Evolutionary conservation across 805 yeast species (phyloP).

Genomic region (Clavispora santaluciae): DNA sequence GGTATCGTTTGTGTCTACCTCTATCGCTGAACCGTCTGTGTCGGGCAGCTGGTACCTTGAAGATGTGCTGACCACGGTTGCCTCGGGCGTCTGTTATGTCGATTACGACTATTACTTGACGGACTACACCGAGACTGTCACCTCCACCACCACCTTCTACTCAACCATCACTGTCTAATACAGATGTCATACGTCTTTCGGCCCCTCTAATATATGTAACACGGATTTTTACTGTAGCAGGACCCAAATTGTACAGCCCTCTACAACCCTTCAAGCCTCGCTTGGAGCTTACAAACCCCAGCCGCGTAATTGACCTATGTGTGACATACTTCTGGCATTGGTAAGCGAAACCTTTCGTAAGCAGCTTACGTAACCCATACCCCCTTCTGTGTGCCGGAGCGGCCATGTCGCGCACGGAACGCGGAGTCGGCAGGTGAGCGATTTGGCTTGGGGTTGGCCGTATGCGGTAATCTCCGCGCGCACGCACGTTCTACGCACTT

Average conservation of each 20-base stretch:
- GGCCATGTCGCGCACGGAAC: too few relatives aligned
- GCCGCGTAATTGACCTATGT: too few relatives aligned
- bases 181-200: not conserved
- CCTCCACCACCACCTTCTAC: constrained; percentile 34
- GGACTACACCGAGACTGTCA: constrained; percentile 29
- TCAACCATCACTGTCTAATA: constrained; percentile 27
- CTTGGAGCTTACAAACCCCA: too few relatives aligned
- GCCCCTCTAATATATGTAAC: not conserved
- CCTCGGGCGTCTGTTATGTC: constrained; percentile 31
- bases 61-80: constrained; percentile 25
- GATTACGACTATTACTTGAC: constrained; percentile 32
- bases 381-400: too few relatives aligned
- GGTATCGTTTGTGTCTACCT: not conserved
- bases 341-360: too few relatives aligned
- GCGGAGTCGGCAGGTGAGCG: too few relatives aligned
- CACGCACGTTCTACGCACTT: constrained; percentile 1
- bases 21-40: constrained; percentile 3
- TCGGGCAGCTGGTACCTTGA: constrained; percentile 32
- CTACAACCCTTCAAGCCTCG: too few relatives aligned
- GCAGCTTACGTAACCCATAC: too few relatives aligned
- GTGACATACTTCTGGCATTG: too few relatives aligned
- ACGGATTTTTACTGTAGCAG: too few relatives aligned
- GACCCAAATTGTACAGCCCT: too few relatives aligned
- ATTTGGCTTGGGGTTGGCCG: too few relatives aligned
- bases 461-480: not conserved